A percentile compares a stretch with the other conserved stretches of the same genome.
These are phyloP conservation scores for Entamoeba invadens DNA, from an alignment of 208 protist species.

Conservation along the genomic window DNA sequence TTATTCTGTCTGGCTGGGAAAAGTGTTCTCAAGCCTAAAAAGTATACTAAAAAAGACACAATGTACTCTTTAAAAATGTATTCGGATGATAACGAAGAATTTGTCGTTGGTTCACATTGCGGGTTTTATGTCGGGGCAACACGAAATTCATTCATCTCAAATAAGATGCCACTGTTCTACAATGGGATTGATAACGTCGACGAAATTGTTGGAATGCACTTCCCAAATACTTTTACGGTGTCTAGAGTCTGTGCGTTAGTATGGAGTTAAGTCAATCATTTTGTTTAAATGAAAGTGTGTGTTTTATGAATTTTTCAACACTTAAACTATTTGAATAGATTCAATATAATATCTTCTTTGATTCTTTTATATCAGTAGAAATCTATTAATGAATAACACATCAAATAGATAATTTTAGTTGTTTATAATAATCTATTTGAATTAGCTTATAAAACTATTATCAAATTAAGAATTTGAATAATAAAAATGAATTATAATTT, in stretches of 20 bases:
- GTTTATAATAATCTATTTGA: no score
- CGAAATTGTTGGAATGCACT: not conserved
- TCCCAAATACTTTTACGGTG: not conserved
- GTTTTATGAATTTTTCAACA: no score
- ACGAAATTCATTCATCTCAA: not conserved
- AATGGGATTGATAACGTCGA: not conserved
- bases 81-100: not conserved
- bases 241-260: not conserved
- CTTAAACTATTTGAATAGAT: no score
- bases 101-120: not conserved
- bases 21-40: not conserved
- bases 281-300: no score
- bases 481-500: no score
- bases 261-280: not conserved
- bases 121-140: not conserved
- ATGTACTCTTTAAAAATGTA: not conserved
- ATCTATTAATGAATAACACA: no score
- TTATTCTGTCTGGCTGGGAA: not conserved
- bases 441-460: no score
- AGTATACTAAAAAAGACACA: not conserved
- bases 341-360: no score
- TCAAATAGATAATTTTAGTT: no score
- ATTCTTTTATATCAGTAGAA: no score
- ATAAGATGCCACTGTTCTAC: not conserved
- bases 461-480: no score